Base-by-base conservation (phyloP, 1,139 yeast species). In the Diutina mesorugosa region DNA sequence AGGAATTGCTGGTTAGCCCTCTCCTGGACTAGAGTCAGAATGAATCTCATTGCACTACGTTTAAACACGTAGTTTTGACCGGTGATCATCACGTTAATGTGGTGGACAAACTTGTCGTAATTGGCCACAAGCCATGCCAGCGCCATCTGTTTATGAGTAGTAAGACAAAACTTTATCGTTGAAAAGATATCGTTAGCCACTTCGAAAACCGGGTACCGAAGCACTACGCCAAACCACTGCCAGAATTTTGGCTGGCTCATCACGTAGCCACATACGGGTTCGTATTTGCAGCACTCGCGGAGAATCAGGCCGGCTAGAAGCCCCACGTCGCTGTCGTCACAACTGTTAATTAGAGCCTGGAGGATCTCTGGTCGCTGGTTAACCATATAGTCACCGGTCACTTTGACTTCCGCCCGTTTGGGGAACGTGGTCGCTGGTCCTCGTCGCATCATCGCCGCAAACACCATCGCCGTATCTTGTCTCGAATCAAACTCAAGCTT, bases 181-280 rank as follows among this genome's bases (percentile, higher is more conserved):
- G 86, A 83, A 70, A 93, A 88, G 0, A 96, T 82, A 68, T 90
- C 97, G 1, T 97, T 89, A 57, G 96, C 91, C 41, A 88, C 81
- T 69, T 93, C 98, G 71, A 93, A 93, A 35, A 87, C 83, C 3
- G 85, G 85, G 54, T 80, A 75, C 63, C 85, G 86, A 3, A 50
- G n/a, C 51, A 89, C 88, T 67, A 87, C 89, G 55, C 79, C 82
- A 71, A 93, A 91, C 64, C 84, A 86, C 60, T 82, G 81, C 98
- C 99, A 93, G 61, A 91, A 78, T 47, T 74, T 72, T 9, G 81
- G 79, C 57, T 76, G 73, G 53, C 74, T 65, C 51, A 90, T 66
- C 10, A 88, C 76, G 59, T 79, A 77, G 57, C 77, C 73, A 56
- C 88, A 81, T 58, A 93, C 76, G 48, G 76, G 78, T 68, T 90